phyloP scores from a whole-genome alignment of 2,329 filamentous ascomycete genomes.

The Aspergillus floridensis region DNA sequence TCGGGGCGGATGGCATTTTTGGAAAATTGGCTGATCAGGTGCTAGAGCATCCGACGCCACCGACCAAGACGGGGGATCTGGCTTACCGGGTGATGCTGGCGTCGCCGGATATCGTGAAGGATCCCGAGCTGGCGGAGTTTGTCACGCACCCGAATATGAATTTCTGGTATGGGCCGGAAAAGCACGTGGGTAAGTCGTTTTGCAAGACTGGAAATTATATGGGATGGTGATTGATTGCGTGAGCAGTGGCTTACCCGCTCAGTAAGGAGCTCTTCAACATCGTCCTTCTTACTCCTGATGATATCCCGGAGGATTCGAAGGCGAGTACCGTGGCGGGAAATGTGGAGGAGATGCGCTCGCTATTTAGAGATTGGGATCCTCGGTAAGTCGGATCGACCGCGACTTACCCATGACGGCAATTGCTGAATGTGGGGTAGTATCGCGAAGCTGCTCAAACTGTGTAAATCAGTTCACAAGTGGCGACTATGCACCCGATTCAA shows the following conservation, averaged over 20 bases:
- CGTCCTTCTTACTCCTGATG: constrained; percentile 30
- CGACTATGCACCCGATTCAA: constrained; percentile 58
- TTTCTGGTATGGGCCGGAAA: constrained; percentile 36
- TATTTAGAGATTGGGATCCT: constrained; percentile 39
- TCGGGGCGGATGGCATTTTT: constrained; percentile 22
- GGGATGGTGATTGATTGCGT: background rate
- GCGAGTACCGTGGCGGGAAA: constrained; percentile 29
- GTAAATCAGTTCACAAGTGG: constrained; percentile 58
- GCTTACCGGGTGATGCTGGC: constrained; percentile 38
- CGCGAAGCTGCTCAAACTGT: constrained; percentile 24
- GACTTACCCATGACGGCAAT: background rate
- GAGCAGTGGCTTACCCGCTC: background rate
- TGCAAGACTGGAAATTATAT: background rate
- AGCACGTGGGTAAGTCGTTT: constrained; percentile 22
- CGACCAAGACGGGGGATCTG: constrained; percentile 34
- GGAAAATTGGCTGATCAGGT: constrained; percentile 25
- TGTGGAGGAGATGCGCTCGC: constrained; percentile 35
- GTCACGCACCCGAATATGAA: constrained; percentile 30
- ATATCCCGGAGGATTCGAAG: constrained; percentile 20
- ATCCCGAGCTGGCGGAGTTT: constrained; percentile 26
- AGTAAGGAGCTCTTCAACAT: constrained; percentile 33
- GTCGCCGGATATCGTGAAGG: constrained; percentile 26
- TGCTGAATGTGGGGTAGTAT: constrained; percentile 15
- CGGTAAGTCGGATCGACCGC: constrained; percentile 19
- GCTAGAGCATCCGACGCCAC: constrained; percentile 24